Base-by-base conservation (phyloP, 2,329 filamentous ascomycete species). In the Penicillium sp. region DNA sequence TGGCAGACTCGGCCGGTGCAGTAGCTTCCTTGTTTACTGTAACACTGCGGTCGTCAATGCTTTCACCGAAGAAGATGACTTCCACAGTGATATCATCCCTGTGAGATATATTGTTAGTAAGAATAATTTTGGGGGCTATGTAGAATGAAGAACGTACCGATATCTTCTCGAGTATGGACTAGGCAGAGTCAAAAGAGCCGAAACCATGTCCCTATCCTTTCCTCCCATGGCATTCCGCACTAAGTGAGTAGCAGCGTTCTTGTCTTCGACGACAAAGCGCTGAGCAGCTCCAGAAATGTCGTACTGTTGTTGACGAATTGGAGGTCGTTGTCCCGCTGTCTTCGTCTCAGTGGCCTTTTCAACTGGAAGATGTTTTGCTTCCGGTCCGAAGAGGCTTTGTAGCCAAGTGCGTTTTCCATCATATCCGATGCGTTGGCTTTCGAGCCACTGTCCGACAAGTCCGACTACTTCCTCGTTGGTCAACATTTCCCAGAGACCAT, bases 401-500 rank as follows among this genome's bases (percentile, higher is more conserved):
- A 94, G 78, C 80, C 90, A 91, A 2, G 87, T 86, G 50, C 77
- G 76, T 59, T 67, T 71, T 3, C 73, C 70, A 50, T 70, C 74
- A 66, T 68, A 52, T 59, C 70, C 61, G 62, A 72, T 61, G 52
- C 71, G 61, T 64, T 97, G 89, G 21, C 84, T 85, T 71, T 99
- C 94, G 48, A 99, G 85, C 94, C 94, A 99, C 72, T 96, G 91
- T 16, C 93, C 95, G 4, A 99, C 94, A 2, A 99, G 83, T 0
- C 94, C 94, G 51, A 99, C 89, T 1, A 97, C 94, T 77, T 99
- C 94, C 70, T 99, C 94, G 66, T 97, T 99, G 48, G 91, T 97
- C 60, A 99, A 81, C 94, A 97, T 97, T 75, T 99, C 94, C 94
- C 94, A 99, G 0, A 99, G 81, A 3, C 94, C 94, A 69, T 99